Conservation (phyloP, 345 rosid species). For the Corymbia maculata region DNA sequence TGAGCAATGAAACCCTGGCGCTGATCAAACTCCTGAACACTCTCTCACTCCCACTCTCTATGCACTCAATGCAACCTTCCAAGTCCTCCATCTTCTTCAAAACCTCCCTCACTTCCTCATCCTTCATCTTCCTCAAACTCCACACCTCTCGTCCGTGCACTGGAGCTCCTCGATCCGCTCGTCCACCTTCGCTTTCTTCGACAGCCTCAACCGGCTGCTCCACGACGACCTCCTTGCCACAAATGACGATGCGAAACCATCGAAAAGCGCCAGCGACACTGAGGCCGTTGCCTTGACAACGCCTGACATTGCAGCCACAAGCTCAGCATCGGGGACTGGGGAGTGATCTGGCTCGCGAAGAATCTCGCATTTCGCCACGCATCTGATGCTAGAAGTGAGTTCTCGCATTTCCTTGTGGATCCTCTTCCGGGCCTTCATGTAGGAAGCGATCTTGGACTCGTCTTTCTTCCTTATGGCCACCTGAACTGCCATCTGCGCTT, state of each 20-base stretch:
- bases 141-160: constrained; percentile 13
- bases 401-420: constrained; percentile 27
- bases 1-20: constrained; percentile 51
- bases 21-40: constrained; percentile 46
- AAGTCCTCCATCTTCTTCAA: constrained; percentile 29
- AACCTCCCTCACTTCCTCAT: constrained; percentile 31
- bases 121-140: constrained; percentile 35
- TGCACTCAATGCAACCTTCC: constrained; percentile 22
- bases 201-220: constrained; percentile 15
- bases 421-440: constrained; percentile 21
- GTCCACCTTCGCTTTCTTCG: constrained; percentile 6
- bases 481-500: constrained; percentile 34
- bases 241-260: constrained; percentile 19
- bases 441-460: constrained; percentile 20
- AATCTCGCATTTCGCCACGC: background rate
- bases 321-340: constrained; percentile 11
- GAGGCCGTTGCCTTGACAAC: constrained; percentile 21
- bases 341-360: background rate
- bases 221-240: constrained; percentile 12
- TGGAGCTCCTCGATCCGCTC: constrained; percentile 34
- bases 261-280: constrained; percentile 33
- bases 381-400: constrained; percentile 9
- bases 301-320: constrained; percentile 13
- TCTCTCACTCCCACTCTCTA: constrained; percentile 26
- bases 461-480: constrained; percentile 43